phyloP scores from a whole-genome alignment of 1,284 basidiomycete genomes.

The Leccinum pachyderme region DNA sequence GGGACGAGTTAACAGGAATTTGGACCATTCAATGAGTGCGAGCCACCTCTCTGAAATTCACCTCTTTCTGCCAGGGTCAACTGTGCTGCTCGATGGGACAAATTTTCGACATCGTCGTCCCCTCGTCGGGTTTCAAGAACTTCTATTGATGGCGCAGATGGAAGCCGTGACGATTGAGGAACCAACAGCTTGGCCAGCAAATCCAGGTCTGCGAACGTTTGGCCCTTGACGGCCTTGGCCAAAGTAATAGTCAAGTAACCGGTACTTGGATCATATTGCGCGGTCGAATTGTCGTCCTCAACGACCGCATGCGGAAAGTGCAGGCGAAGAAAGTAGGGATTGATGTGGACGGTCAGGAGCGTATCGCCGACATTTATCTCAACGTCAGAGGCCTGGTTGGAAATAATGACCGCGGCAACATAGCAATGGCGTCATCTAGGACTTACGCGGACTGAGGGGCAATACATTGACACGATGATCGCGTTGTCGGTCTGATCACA shows the following conservation, averaged over 20 bases:
- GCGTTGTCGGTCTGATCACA: slow-evolving; percentile 65
- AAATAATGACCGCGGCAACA: slow-evolving; percentile 7
- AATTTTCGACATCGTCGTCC: slow-evolving; percentile 39
- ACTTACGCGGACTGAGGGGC: slow-evolving; percentile 75
- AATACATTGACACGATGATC: slow-evolving; percentile 64
- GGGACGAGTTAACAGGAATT: slow-evolving; percentile 6
- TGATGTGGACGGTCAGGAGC: slow-evolving; percentile 71
- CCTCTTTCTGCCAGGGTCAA: slow-evolving; percentile 51
- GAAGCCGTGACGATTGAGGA: slow-evolving; percentile 46
- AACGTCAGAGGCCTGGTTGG: slow-evolving; percentile 65
- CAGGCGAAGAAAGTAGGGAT: slow-evolving; percentile 78
- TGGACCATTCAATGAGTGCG: neutral
- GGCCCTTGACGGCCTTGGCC: slow-evolving; percentile 62
- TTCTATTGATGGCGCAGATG: slow-evolving; percentile 56
- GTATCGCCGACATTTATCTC: slow-evolving; percentile 74
- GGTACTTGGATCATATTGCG: slow-evolving; percentile 67
- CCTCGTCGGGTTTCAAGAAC: slow-evolving; percentile 41
- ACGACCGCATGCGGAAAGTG: slow-evolving; percentile 61
- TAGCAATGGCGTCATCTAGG: slow-evolving; percentile 5
- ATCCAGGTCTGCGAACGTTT: slow-evolving; percentile 73
- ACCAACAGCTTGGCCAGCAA: slow-evolving; percentile 72
- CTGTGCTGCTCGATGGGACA: slow-evolving; percentile 38
- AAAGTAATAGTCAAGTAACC: slow-evolving; percentile 71
- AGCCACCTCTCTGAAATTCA: slow-evolving; percentile 59
- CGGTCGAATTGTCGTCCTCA: slow-evolving; percentile 71